phyloP scores from a whole-genome alignment of 2,329 filamentous ascomycete genomes.

The Hypocrella siamensis region DNA sequence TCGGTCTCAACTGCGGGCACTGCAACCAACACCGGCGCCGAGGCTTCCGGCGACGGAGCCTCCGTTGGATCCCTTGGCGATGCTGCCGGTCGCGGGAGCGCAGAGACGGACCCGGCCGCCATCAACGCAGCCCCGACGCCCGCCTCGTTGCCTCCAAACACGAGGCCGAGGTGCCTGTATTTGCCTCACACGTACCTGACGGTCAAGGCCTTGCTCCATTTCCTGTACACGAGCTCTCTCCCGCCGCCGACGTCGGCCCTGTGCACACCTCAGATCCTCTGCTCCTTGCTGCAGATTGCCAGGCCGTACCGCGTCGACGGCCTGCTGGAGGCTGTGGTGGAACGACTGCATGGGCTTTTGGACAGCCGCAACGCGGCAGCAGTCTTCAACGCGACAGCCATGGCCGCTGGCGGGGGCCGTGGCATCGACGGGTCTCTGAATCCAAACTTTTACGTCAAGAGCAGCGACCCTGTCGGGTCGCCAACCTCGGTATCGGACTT shows the following conservation, averaged over 20 bases:
- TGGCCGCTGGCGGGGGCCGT: slow-evolving; percentile 87
- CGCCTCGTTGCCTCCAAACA: slow-evolving; percentile 39
- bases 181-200: slow-evolving; percentile 86
- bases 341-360: slow-evolving; percentile 74
- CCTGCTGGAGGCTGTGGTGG: slow-evolving; percentile 79
- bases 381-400: slow-evolving; percentile 94
- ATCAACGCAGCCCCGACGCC: slow-evolving; percentile 43
- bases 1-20: slow-evolving; percentile 14
- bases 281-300: slow-evolving; percentile 83
- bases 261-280: slow-evolving; percentile 89
- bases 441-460: slow-evolving; percentile 44
- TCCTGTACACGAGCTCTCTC: slow-evolving; percentile 81
- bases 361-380: slow-evolving; percentile 91
- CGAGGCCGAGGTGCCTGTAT: slow-evolving; percentile 73
- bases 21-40: not conserved
- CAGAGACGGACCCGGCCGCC: slow-evolving; percentile 22
- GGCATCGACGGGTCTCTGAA: slow-evolving; percentile 56
- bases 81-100: slow-evolving; percentile 16
- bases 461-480: slow-evolving; percentile 25
- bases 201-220: slow-evolving; percentile 79
- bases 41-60: slow-evolving; percentile 17
- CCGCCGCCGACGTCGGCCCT: slow-evolving; percentile 61
- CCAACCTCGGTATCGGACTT: slow-evolving; percentile 18
- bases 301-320: slow-evolving; percentile 89
- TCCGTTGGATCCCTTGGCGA: slow-evolving; percentile 21